A percentile compares a stretch with the other conserved stretches of the same genome.
These are phyloP conservation scores for Alternaria arborescens DNA, from an alignment of 2,329 filamentous ascomycete genomes.

Conservation along the genomic window DNA sequence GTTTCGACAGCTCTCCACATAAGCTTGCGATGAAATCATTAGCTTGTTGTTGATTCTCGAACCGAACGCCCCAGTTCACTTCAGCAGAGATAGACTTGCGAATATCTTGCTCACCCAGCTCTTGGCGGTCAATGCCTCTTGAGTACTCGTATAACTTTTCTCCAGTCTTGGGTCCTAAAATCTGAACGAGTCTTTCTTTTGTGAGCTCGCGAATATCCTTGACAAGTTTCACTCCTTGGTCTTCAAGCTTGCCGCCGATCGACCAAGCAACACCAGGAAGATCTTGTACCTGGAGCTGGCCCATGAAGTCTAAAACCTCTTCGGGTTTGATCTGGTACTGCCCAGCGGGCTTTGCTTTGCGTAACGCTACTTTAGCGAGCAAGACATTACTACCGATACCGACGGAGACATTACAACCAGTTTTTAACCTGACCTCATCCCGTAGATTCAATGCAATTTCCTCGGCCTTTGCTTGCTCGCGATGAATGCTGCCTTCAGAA, in stretches of 20 bases:
- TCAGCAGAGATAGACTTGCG: slow-evolving; percentile 97
- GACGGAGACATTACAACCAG: slow-evolving; percentile 87
- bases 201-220: slow-evolving; percentile 81
- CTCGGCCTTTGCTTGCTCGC: slow-evolving; percentile 81
- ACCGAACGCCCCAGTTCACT: slow-evolving; percentile 97
- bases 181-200: slow-evolving; percentile 75
- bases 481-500: slow-evolving; percentile 73
- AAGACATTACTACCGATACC: slow-evolving; percentile 92
- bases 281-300: slow-evolving; percentile 77
- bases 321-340: slow-evolving; percentile 89
- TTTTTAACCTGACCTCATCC: slow-evolving; percentile 73
- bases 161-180: slow-evolving; percentile 90
- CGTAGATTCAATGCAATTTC: slow-evolving; percentile 74
- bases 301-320: slow-evolving; percentile 78
- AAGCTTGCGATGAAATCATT: slow-evolving; percentile 90
- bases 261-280: slow-evolving; percentile 93
- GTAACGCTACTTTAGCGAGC: slow-evolving; percentile 86
- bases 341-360: slow-evolving; percentile 92
- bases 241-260: slow-evolving; percentile 85
- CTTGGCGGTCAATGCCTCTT: slow-evolving; percentile 82
- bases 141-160: slow-evolving; percentile 91
- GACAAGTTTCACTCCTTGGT: slow-evolving; percentile 82
- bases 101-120: slow-evolving; percentile 84
- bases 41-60: slow-evolving; percentile 88
- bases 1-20: slow-evolving; percentile 82